phyloP scores from a whole-genome alignment of 176 grass and related monocot genomes.

The Oropetium thomaeum region DNA sequence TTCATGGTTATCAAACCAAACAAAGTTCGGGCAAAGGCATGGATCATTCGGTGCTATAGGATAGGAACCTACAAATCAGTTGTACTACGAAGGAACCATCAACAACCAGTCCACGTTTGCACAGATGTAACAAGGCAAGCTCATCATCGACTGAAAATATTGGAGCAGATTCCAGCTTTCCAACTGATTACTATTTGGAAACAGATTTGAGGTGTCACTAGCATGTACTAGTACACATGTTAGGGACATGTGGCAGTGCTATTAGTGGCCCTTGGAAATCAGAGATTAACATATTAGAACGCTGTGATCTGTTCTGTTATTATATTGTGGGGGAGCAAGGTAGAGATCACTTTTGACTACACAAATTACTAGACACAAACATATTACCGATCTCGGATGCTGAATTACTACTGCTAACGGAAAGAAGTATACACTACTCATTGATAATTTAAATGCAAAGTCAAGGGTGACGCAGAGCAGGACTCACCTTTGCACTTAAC shows the following conservation, averaged over 20 bases:
- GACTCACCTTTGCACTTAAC: conserved; percentile 38
- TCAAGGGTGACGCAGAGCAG: conserved; percentile 36
- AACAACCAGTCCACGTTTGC: background rate
- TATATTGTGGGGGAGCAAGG: background rate
- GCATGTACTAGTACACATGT: background rate
- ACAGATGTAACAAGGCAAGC: too few species aligned
- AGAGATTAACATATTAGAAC: background rate
- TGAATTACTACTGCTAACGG: conserved; percentile 9
- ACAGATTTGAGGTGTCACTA: background rate
- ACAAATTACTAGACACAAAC: conserved; percentile 29
- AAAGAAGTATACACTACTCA: background rate
- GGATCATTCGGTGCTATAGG: background rate
- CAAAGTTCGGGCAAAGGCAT: background rate
- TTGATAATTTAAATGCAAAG: conserved; percentile 15
- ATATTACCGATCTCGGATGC: background rate
- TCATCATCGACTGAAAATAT: too few species aligned
- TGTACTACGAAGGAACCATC: background rate
- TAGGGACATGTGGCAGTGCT: conserved; percentile 15
- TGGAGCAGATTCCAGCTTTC: background rate
- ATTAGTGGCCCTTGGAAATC: conserved; percentile 14
- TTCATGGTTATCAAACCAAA: conserved; percentile 8
- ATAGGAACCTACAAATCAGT: background rate
- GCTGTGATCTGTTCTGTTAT: background rate
- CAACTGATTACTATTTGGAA: background rate
- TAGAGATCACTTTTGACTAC: conserved; percentile 2